Base-by-base conservation (phyloP, 345 rosid genomes). In the Carallia brachiata region DNA sequence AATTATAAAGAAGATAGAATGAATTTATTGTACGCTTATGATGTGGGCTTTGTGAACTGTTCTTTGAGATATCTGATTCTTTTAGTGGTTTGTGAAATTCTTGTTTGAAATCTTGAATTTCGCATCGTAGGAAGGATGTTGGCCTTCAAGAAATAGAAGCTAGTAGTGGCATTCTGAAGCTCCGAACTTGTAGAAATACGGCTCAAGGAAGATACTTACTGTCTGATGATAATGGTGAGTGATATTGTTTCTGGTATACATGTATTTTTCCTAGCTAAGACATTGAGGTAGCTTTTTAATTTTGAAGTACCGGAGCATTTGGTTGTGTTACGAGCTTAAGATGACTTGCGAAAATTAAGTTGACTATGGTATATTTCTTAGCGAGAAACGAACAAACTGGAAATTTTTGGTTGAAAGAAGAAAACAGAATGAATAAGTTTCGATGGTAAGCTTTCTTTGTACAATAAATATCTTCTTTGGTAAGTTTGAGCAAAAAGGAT, bases 131-230 rank as follows among this genome's bases (percentile, higher is more conserved):
- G 88, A 87, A 78, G 32, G 90, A 90, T 63, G 73, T 84, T 60
- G 88, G 87, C 16, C 84, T 90, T 69, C 82, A 59, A 47, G 89
- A 83, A 48, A 77, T 65, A 15, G 28, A 56, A 56, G 31, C n/a
- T 27, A 5, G 60, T 56, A 15, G 27, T 13, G 31, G 31, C 31
- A 56, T 56, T 56, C 31, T 10, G 50, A 12, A 12, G 16, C 50
- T 44, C 34, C 78, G 63, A 8, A 73, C 68, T 59, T 91, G 98
- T 69, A 89, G 87, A 81, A 89, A 80, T 72, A 93, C 98, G 32
- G 84, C 89, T 17, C 96, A 91, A 74, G 98, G 97, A 71, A 93
- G 97, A 80, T 88, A 83, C 36, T 59, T 90, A 65, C 79, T 89
- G n/a, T 89, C 97, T 5, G 98, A 91, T 75, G 93, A 93, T 72